Conservation (phyloP, 108 stramenopile species). For the Schizochytrium sp. region DNA sequence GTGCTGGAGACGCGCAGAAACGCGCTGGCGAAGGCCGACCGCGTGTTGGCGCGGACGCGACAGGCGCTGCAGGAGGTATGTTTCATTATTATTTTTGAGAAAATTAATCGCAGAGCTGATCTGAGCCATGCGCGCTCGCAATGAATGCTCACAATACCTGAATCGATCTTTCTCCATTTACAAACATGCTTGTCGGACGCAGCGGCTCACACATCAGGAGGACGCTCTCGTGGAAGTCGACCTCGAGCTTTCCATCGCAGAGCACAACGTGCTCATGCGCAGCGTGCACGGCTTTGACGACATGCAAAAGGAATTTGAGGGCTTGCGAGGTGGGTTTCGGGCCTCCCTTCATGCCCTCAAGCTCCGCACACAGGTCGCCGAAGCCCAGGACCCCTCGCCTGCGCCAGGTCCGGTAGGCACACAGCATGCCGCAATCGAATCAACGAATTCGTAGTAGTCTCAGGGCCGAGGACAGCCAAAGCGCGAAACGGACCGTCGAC, state of each 20-base stretch:
- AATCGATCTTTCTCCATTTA: too few relatives aligned
- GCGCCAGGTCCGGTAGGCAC: neutral
- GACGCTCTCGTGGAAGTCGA: neutral
- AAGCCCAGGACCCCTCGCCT: neutral
- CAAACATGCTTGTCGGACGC: too few relatives aligned
- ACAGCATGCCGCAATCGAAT: neutral
- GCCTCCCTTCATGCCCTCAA: neutral
- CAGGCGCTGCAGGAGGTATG: too few relatives aligned
- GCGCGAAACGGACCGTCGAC: too few relatives aligned
- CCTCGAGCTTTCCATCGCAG: neutral
- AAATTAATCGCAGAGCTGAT: too few relatives aligned
- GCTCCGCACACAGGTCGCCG: neutral
- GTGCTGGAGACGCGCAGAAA: too few relatives aligned
- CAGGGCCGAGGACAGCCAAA: too few relatives aligned
- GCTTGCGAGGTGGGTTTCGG: neutral
- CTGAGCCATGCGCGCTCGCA: too few relatives aligned
- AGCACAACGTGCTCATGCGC: neutral
- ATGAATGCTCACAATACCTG: too few relatives aligned
- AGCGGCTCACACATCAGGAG: neutral
- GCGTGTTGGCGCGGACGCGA: too few relatives aligned
- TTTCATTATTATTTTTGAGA: too few relatives aligned
- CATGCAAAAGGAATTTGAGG: neutral
- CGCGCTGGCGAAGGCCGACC: too few relatives aligned
- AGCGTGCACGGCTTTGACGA: neutral
- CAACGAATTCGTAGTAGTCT: neutral